Evolutionary conservation across 345 rosid species (phyloP).

Genomic region (Eucalyptus shirleyi): DNA sequence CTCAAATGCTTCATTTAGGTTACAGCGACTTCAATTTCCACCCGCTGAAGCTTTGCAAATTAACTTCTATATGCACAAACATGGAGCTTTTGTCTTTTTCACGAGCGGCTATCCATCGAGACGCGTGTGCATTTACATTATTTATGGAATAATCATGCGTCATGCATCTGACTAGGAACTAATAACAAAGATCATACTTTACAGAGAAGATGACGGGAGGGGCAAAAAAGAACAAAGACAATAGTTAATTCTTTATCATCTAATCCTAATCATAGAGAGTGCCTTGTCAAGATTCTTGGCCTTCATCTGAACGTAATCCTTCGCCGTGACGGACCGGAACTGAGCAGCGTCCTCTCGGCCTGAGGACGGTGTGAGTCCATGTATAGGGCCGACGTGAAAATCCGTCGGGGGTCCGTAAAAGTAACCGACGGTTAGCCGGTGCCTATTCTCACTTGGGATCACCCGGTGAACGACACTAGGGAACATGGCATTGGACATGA

Average conservation of each 20-base stretch:
- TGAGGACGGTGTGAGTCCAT: not conserved
- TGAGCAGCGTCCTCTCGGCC: constrained; percentile 6
- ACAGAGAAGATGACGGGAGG: not conserved
- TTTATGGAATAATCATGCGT: not conserved
- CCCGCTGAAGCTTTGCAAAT: not conserved
- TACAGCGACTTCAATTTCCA: not conserved
- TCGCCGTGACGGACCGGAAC: constrained; percentile 38
- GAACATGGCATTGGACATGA: constrained; percentile 51
- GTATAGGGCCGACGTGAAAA: constrained; percentile 26
- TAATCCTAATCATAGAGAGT: constrained; percentile 27
- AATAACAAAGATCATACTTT: not conserved
- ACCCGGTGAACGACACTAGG: constrained; percentile 59
- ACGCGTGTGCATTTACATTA: not conserved
- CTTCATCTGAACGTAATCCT: constrained; percentile 45
- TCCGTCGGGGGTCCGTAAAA: constrained; percentile 44
- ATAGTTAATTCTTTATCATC: not conserved
- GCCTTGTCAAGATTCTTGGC: constrained; percentile 42
- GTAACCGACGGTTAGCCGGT: constrained; percentile 56
- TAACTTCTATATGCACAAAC: not conserved
- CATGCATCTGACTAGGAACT: not conserved
- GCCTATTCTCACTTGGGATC: constrained; percentile 27
- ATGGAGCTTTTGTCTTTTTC: not conserved
- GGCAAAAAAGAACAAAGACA: not conserved
- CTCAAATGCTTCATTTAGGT: not conserved
- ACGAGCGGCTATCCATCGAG: not conserved